Evolutionary conservation across 371 early-diverging fungal species (phyloP).

Genomic region (Circinella minor): DNA sequence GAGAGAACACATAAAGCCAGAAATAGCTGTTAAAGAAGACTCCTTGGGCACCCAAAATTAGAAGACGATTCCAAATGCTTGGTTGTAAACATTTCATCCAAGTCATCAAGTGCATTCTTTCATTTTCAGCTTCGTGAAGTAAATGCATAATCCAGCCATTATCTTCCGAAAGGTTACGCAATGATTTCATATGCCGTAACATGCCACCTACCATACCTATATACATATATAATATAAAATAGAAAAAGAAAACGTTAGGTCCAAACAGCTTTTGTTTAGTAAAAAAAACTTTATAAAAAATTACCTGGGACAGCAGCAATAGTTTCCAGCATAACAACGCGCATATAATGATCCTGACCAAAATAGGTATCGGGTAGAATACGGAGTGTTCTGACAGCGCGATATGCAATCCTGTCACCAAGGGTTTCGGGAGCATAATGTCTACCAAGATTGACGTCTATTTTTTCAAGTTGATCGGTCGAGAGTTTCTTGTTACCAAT

Average conservation of each 20-base stretch:
- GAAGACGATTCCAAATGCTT: slow-evolving; percentile 61
- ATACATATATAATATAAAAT: not conserved
- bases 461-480: slow-evolving; percentile 62
- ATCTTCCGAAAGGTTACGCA: slow-evolving; percentile 85
- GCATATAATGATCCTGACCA: slow-evolving; percentile 78
- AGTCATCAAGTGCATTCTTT: slow-evolving; percentile 87
- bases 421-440: slow-evolving; percentile 66
- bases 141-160: slow-evolving; percentile 88
- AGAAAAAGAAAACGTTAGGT: too few relatives aligned
- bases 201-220: slow-evolving; percentile 92
- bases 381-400: slow-evolving; percentile 71
- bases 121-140: slow-evolving; percentile 88
- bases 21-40: slow-evolving; percentile 93
- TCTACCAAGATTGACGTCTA: slow-evolving; percentile 65
- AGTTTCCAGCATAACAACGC: slow-evolving; percentile 86
- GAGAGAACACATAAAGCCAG: slow-evolving; percentile 80
- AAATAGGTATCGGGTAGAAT: slow-evolving; percentile 81
- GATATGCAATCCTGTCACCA: slow-evolving; percentile 72
- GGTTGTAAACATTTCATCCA: slow-evolving; percentile 85
- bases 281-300: too few relatives aligned
- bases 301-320: slow-evolving; percentile 66
- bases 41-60: slow-evolving; percentile 79
- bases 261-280: too few relatives aligned
- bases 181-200: slow-evolving; percentile 82
- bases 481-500: slow-evolving; percentile 51